Base-by-base conservation (phyloP, 2,329 filamentous ascomycete species). In the Cyphellophora europaea region DNA sequence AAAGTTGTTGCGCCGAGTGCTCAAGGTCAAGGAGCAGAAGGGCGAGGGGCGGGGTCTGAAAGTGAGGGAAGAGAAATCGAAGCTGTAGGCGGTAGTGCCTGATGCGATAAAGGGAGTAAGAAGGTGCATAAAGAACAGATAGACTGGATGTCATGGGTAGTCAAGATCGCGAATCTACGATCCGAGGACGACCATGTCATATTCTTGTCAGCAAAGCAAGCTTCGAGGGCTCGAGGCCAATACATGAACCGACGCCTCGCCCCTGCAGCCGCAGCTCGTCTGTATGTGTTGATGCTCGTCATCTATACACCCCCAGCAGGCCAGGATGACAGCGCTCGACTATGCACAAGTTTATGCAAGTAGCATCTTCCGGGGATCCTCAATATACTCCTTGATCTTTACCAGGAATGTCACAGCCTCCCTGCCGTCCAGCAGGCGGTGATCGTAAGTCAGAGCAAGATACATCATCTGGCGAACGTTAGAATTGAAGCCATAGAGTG, bases 401-500 rank as follows among this genome's bases (percentile, higher is more conserved):
- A 96, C 82, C 49, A 96, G 70, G 72, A 96, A 96, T 43, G 89
- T 91, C 27, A 94, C 87, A 30, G 89, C 91, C 67, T 96, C 89
- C 57, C 89, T 78, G 33, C 91, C 91, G 59, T 96, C 91, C 15
- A 98, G 71, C 32, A 98, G 76, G 56, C 91, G 83, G 66, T 98
- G 91, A 59, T 98, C 91, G 57, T 98, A 98, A 11, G 91, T 98
- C 41, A 98, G 72, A 27, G 91, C 91, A 46, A 98, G 75, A 62
- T 94, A 96, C 91, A 98, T 98, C 87, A 98, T 96, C 65, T 74
- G 42, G 17, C 21, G n/a, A 33, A 33, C 16, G 12, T 19, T 36
- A 37, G 27, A 18, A 11, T 33, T 18, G 36, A 14, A 27, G 11
- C 27, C 18, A 43, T 30, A 11, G 27, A 23, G 11, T 2, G 10